Conservation (phyloP, 2,329 filamentous ascomycete genomes). For the Septoria petroselini region DNA sequence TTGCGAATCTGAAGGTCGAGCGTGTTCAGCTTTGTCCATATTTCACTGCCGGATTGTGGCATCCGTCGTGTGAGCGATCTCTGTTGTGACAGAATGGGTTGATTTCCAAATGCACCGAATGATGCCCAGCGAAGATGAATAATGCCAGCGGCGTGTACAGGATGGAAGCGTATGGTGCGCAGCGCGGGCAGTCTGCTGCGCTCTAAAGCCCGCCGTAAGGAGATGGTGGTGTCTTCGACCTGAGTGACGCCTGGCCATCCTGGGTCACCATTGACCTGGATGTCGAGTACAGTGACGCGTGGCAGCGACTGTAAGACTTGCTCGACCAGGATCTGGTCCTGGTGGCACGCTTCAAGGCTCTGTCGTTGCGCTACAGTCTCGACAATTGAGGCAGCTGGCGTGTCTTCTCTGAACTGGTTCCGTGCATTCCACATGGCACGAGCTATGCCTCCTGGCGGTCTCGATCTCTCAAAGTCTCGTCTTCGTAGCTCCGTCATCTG, state of each 20-base stretch:
- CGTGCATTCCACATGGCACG: background rate
- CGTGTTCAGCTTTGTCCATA: conserved; percentile 31
- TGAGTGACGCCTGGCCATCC: conserved; percentile 32
- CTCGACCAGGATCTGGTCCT: conserved; percentile 21
- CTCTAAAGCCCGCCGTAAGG: conserved; percentile 34
- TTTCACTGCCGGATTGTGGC: background rate
- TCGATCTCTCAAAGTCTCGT: background rate
- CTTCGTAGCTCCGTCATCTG: background rate
- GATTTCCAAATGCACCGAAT: conserved; percentile 28
- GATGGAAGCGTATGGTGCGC: conserved; percentile 25
- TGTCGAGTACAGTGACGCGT: conserved; percentile 16
- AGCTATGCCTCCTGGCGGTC: background rate
- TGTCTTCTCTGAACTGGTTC: background rate
- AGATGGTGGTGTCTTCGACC: conserved; percentile 30
- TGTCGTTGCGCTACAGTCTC: no score
- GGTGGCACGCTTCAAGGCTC: background rate
- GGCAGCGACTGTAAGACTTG: background rate
- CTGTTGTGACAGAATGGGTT: conserved; percentile 8
- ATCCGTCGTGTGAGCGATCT: background rate
- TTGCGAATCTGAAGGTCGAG: conserved; percentile 34
- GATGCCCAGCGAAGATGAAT: conserved; percentile 36
- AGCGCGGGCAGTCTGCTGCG: conserved; percentile 22
- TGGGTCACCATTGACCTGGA: conserved; percentile 32
- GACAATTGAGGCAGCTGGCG: background rate
- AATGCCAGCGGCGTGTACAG: conserved; percentile 36